phyloP scores from a whole-genome alignment of 140 eudicot species.

The Oenanthe javanica region DNA sequence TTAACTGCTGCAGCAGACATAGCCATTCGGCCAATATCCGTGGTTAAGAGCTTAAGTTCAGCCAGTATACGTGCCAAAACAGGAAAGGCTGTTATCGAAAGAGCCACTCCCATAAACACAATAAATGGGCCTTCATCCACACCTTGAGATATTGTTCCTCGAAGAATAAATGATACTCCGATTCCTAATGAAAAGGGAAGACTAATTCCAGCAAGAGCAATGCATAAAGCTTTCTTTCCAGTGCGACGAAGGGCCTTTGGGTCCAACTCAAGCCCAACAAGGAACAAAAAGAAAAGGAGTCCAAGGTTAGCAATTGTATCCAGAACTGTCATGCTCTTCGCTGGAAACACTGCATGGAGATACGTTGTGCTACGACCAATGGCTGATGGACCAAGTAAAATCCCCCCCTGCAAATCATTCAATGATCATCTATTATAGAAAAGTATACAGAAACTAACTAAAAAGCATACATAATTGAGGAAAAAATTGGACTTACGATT shows the following conservation, averaged over 20 bases:
- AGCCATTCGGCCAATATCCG: constrained; percentile 74
- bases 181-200: constrained; percentile 62
- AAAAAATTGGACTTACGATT: constrained; percentile 30
- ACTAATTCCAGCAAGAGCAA: constrained; percentile 65
- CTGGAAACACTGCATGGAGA: constrained; percentile 53
- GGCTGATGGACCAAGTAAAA: constrained; percentile 76
- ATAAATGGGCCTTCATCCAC: constrained; percentile 52
- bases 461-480: neutral
- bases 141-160: constrained; percentile 33
- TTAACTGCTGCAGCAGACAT: constrained; percentile 88
- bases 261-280: constrained; percentile 72
- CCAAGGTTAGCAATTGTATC: constrained; percentile 81
- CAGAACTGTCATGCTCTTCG: constrained; percentile 58
- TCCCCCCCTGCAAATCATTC: constrained; percentile 44
- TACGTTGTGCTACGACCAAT: constrained; percentile 52
- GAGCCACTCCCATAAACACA: constrained; percentile 86
- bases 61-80: constrained; percentile 79
- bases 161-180: constrained; percentile 57
- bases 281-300: constrained; percentile 62
- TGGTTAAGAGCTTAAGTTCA: constrained; percentile 69
- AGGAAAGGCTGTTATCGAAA: constrained; percentile 77
- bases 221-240: constrained; percentile 56
- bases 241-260: constrained; percentile 44
- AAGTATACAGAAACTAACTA: neutral
- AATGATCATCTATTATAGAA: too few relatives aligned